Evolutionary conservation across 2,329 filamentous ascomycete species (phyloP), one percentile per base, ranked within the genome.

Genomic region (Thielaviopsis punctulata): DNA sequence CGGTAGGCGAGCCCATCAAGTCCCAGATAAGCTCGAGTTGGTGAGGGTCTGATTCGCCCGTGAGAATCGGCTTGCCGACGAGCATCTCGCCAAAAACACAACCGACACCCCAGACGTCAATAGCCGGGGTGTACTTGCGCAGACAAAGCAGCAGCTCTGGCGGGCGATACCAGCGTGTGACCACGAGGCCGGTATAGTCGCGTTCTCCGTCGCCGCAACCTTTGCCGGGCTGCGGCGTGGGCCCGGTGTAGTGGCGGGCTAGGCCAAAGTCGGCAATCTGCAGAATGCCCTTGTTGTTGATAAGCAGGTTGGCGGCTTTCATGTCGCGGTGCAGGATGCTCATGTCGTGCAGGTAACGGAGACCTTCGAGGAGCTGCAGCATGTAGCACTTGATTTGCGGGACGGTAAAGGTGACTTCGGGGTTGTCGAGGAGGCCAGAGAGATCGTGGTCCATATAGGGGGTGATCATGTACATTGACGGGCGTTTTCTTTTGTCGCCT

Each of bases 11-110:
- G 13, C 92, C 92, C 58, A 95, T 84, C 39, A 98, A 74, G 57
- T 89, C 86, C 68, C 94, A 98, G 54, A 98, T 96, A 46, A 95
- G 80, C 12, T 95, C 84, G 12, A 93, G 80, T 66, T 98, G 92
- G 61, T 95, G 83, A 6, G 79, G 68, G 62, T 98, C 92, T 60
- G 84, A 93, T 58, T 86, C 87, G 12, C 92, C 92, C 7, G 88
- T 79, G 44, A 98, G 73, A 51, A 98, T 96, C 0, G 92, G 92
- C 64, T 90, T 94, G 36, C 87, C 82, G 60, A 87, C 80, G 58
- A 95, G 83, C 90, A 98, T 98, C 64, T 98, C 92, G 49, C 88
- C 92, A 67, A 98, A 95, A 2, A 98, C 88, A 63, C 92, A 98
- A n/a, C 90, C 92, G 59, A 95, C 90, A 60, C 92, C 92, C 92